phyloP scores from a whole-genome alignment of 2,329 filamentous ascomycete species.

The Ascochyta rabiei region DNA sequence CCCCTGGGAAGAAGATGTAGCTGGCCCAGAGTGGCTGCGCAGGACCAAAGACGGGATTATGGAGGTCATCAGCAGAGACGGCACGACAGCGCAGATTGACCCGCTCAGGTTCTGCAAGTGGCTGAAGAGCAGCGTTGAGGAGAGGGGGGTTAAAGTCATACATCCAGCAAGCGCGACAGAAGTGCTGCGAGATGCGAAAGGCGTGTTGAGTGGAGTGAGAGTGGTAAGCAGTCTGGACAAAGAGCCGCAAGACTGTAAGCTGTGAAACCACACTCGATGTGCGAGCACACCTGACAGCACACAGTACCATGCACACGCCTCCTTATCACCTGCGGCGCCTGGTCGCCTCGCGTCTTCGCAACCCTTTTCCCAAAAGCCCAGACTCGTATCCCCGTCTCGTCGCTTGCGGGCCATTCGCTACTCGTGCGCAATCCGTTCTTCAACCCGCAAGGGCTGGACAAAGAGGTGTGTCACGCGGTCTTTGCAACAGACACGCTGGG shows the following conservation, averaged over 20 bases:
- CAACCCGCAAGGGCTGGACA: constrained; percentile 51
- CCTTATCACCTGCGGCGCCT: constrained; percentile 72
- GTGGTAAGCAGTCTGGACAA: constrained; percentile 43
- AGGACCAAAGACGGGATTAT: constrained; percentile 61
- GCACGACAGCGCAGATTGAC: constrained; percentile 71
- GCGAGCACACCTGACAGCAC: constrained; percentile 16
- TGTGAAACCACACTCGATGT: constrained; percentile 1
- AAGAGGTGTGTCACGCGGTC: constrained; percentile 66
- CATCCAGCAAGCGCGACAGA: constrained; percentile 65
- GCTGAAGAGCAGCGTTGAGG: constrained; percentile 63
- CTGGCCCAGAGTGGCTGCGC: constrained; percentile 65
- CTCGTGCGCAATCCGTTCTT: constrained; percentile 67
- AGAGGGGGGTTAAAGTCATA: constrained; percentile 68
- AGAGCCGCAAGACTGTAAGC: constrained; percentile 54
- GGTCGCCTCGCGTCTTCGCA: constrained; percentile 70
- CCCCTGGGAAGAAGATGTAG: constrained; percentile 31
- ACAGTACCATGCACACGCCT: constrained; percentile 67
- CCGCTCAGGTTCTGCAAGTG: constrained; percentile 70
- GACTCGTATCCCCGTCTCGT: constrained; percentile 62
- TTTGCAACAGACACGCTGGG: constrained; percentile 65
- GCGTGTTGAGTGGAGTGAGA: constrained; percentile 60
- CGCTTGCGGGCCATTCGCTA: constrained; percentile 74
- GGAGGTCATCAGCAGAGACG: constrained; percentile 66
- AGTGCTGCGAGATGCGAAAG: constrained; percentile 58
- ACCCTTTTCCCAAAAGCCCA: constrained; percentile 66